Evolutionary conservation across 208 protist species (phyloP), one percentile per base, ranked within the genome.

Genomic region (Herpetomonas tarakana): DNA sequence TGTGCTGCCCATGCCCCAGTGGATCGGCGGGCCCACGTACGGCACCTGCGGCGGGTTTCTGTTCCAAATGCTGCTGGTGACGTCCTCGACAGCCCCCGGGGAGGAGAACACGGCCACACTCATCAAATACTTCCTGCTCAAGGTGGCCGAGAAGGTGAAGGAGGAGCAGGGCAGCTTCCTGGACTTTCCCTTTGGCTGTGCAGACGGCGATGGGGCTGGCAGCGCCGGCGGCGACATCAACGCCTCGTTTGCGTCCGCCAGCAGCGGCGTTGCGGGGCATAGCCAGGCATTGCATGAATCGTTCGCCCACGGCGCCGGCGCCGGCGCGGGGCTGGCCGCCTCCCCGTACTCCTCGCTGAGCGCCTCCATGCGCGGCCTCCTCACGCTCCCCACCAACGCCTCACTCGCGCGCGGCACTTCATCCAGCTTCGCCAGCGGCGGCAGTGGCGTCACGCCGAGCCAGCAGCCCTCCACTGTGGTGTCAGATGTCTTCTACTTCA

Each of bases 11-110:
- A 46, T 78, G 21, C 65, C 66, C 29, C 45, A 68, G 39, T 87
- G 75, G 81, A 76, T 81, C 26, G 78, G 71, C 35, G 77, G 75
- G 4, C 56, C 76, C 0, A 72, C 72, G 41, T 92, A 95, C 65
- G 85, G 86, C 51, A 78, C 81, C 22, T 92, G 88, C 55, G 86
- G 88, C 28, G 83, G 67, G 1, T 56, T 95, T 12, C 73, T 95
- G 16, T 92, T 95, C 57, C 88, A 95, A 58, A 55, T 92, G 24
- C 76, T 95, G 56, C 67, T 90, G 25, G 58, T 84, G 25, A 68
- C 68, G 9, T 83, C 83, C 16, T 57, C 77, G 21, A 78, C 74
- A 45, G 54, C 76, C 24, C 59, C 55, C 29, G 62, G 53, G 11
- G 74, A 81, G 54, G 77, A 91, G 19, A 59, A 55, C n/a, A 68